phyloP scores from a whole-genome alignment of 805 yeast species.

The Ogataea corticis region DNA sequence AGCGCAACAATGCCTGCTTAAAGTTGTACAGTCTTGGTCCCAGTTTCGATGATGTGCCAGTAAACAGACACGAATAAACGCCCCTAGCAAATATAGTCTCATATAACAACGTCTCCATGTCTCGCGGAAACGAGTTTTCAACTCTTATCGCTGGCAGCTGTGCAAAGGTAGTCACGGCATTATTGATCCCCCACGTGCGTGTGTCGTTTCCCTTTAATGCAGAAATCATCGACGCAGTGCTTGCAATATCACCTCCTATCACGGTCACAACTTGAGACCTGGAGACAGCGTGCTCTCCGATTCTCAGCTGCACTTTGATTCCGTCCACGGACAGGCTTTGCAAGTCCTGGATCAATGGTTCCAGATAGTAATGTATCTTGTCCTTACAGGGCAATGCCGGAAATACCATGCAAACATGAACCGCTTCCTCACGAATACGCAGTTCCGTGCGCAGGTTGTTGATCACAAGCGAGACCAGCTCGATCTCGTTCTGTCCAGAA shows the following conservation, averaged over 20 bases:
- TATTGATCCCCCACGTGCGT: conserved; percentile 10
- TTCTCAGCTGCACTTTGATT: conserved; percentile 3
- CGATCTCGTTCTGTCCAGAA: conserved; percentile 4
- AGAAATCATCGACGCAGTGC: conserved; percentile 17
- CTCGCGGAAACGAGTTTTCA: conserved; percentile 14
- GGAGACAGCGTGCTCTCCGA: not conserved
- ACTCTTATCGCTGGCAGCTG: conserved; percentile 12
- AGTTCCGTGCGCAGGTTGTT: conserved; percentile 10
- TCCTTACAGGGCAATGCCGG: conserved; percentile 11
- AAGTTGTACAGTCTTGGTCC: conserved; percentile 1
- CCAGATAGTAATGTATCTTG: conserved; percentile 13
- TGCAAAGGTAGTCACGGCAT: conserved; percentile 15
- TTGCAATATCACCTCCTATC: conserved; percentile 16
- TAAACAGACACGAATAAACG: conserved; percentile 13
- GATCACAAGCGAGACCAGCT: conserved; percentile 12
- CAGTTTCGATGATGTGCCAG: not conserved
- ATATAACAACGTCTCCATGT: conserved; percentile 10
- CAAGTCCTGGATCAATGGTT: conserved; percentile 18
- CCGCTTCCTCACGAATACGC: conserved; percentile 14
- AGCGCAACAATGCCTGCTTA: conserved; percentile 5
- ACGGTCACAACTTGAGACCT: conserved; percentile 9
- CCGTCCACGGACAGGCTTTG: conserved; percentile 13
- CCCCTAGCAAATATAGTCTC: conserved; percentile 18
- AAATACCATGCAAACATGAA: conserved; percentile 13
- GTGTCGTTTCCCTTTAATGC: conserved; percentile 11